phyloP scores from a whole-genome alignment of 169 alveolate genomes.

The Babesia bovis region DNA sequence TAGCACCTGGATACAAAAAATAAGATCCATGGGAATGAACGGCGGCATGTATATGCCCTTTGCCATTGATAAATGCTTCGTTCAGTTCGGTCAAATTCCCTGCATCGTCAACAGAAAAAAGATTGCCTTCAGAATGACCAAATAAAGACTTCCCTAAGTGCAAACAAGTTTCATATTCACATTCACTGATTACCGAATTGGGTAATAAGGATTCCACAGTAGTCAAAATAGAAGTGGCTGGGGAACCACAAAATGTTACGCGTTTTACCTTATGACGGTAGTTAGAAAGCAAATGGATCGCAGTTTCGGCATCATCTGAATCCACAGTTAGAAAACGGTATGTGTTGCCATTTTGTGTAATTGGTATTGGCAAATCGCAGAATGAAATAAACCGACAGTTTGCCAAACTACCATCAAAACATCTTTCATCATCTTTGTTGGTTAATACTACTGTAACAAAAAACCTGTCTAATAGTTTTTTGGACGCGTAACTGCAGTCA shows the following conservation, averaged over 20 bases:
- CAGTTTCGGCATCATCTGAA: background rate
- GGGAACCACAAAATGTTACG: slow-evolving; percentile 9
- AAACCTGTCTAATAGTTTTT: background rate
- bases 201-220: slow-evolving; percentile 24
- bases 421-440: background rate
- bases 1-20: background rate
- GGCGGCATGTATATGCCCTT: slow-evolving; percentile 12
- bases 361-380: background rate
- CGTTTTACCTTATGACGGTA: background rate
- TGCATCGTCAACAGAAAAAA: background rate
- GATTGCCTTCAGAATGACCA: background rate
- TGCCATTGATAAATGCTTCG: background rate
- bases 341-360: background rate
- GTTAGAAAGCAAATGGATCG: background rate
- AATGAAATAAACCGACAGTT: background rate
- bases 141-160: background rate
- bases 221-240: background rate
- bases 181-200: slow-evolving; percentile 5
- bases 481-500: slow-evolving; percentile 26
- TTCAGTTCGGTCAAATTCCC: background rate
- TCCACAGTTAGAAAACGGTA: background rate
- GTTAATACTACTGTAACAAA: background rate
- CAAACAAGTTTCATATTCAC: slow-evolving; percentile 5
- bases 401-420: background rate
- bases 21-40: slow-evolving; percentile 16